A percentile compares a stretch with the other conserved stretches of the same genome.
These are phyloP conservation scores for Apiotrichum laibachii DNA, from an alignment of 1,284 basidiomycete species.

Conservation along the genomic window DNA sequence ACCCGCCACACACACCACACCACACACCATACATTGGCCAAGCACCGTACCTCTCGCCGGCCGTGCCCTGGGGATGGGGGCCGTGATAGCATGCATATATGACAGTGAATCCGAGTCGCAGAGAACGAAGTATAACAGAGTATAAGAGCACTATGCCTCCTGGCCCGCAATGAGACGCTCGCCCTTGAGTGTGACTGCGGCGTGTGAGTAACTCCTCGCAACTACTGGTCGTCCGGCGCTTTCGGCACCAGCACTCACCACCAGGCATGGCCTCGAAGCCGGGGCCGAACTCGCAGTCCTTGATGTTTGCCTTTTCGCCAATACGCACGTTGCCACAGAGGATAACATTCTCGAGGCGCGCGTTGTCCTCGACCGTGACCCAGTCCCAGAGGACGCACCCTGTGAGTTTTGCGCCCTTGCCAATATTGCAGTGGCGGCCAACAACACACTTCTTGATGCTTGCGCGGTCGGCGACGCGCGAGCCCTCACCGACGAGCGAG, in stretches of 20 bases:
- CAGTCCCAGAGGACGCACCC: slow-evolving; percentile 90
- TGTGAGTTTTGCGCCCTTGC: slow-evolving; percentile 76
- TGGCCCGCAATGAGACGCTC: slow-evolving; percentile 60
- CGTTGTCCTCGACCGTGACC: slow-evolving; percentile 67
- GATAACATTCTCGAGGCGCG: slow-evolving; percentile 84
- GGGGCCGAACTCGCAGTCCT: slow-evolving; percentile 78
- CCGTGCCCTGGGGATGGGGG: neutral
- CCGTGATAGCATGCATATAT: slow-evolving; percentile 16
- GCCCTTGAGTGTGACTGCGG: slow-evolving; percentile 58
- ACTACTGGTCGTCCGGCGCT: too few relatives aligned
- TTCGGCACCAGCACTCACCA: slow-evolving; percentile 54
- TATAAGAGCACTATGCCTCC: slow-evolving; percentile 31
- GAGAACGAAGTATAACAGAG: neutral
- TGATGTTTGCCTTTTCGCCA: slow-evolving; percentile 73
- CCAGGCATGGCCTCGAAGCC: slow-evolving; percentile 74
- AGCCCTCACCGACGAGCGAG: slow-evolving; percentile 75
- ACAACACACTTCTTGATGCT: slow-evolving; percentile 84
- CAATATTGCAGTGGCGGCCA: slow-evolving; percentile 83
- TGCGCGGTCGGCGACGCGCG: slow-evolving; percentile 76
- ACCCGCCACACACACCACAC: neutral
- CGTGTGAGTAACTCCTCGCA: neutral
- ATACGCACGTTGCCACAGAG: slow-evolving; percentile 77
- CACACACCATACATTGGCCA: neutral
- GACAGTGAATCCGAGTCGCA: neutral
- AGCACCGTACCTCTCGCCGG: neutral